phyloP scores from a whole-genome alignment of 495 filamentous ascomycete genomes.

The Lichenothelia convexa region DNA sequence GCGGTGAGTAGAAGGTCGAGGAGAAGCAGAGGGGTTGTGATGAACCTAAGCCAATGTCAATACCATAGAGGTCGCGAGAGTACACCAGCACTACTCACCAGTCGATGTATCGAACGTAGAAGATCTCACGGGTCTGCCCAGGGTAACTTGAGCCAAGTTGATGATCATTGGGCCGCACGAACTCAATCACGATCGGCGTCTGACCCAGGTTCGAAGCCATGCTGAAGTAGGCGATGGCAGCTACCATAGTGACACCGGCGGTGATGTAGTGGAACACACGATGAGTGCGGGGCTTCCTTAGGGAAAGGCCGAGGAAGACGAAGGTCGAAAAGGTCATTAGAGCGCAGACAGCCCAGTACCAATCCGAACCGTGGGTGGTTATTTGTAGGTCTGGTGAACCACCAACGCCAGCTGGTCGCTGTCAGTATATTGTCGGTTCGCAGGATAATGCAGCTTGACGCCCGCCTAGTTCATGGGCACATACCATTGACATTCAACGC shows the following conservation, averaged over 20 bases:
- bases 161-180: constrained; percentile 20
- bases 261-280: constrained; percentile 57
- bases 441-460: neutral
- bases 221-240: constrained; percentile 47
- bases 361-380: constrained; percentile 41
- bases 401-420: constrained; percentile 20
- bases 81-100: constrained; percentile 26
- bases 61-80: neutral
- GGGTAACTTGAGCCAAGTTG: too few species aligned
- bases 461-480: constrained; percentile 2
- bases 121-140: constrained; percentile 41
- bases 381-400: constrained; percentile 33
- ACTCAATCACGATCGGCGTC: constrained; percentile 40
- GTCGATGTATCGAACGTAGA: constrained; percentile 54
- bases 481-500: constrained; percentile 32
- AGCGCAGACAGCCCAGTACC: constrained; percentile 37
- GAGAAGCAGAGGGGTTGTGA: constrained; percentile 34
- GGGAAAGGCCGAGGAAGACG: constrained; percentile 26
- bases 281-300: constrained; percentile 28
- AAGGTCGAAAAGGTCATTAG: constrained; percentile 28
- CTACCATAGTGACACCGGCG: constrained; percentile 38
- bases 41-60: constrained; percentile 20
- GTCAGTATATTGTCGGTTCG: neutral
- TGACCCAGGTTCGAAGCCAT: constrained; percentile 53
- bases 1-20: constrained; percentile 44